Evolutionary conservation across 2,329 filamentous ascomycete species (phyloP), one percentile per base, ranked within the genome.

Genomic region (Pseudocercospora cruenta): DNA sequence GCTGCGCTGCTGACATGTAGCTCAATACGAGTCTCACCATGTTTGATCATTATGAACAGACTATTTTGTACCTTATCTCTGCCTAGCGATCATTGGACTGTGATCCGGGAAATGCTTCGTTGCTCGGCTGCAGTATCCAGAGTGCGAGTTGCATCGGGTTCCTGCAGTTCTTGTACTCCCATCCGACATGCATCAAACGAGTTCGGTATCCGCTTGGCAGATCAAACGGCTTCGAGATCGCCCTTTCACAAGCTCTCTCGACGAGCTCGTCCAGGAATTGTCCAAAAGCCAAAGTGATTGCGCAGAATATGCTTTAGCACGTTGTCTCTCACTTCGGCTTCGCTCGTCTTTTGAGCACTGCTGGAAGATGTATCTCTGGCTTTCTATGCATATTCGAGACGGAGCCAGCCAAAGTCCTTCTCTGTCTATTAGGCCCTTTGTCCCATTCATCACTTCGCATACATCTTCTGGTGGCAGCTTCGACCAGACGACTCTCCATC

Each of bases 1-100:
- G 26, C 26, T 55, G 51, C n/a, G 47, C 16, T 55, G 53, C 31
- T 58, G 16, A 58, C n/a, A 58, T 58, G 55, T 43, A 58, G 16
- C 33, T 3, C 33, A 31, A 55, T 55, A 31, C 26, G 2, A 55
- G 24, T 2, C 19, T 51, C 22, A 51, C 21, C 47, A 26, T 26
- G 4, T 22, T 51, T 16, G 21, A 5, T 9, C 47, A 14, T 26
- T 21, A 3, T 47, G 43, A 47, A 22, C n/a, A 49, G 19, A 10
- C 1, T 19, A 26, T 51, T 26, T 24, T 21, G 3, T 16, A 43
- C 19, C 1, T n/a, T 16, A 43, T 43, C 39, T 43, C 39, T 43
- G 16, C 39, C 39, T 4, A 19, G 1, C 39, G 39, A 4, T 43
- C 39, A 43, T 43, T 43, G 39, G 2, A 6, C 6, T 19, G 39